Evolutionary conservation across 768 basidiomycete species (phyloP), one percentile per base, ranked within the genome.

Genomic region (Termitomyces sp.): DNA sequence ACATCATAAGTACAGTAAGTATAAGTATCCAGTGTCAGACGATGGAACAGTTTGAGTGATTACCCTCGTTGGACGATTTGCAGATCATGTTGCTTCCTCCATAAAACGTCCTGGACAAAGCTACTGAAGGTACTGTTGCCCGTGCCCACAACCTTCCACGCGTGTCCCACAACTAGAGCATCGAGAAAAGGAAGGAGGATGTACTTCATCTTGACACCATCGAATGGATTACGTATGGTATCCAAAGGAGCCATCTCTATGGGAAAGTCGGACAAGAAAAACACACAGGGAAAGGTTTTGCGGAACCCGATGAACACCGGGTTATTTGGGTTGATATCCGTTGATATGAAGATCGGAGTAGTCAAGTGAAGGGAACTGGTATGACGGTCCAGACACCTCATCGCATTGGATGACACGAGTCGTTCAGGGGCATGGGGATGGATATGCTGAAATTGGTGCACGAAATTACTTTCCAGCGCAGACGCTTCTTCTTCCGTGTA

Each of bases 101-200:
- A 88, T 57, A 91, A 63, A 23, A 89, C 80, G 54, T 89, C 85
- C 53, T 74, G 70, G 18, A 88, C 78, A 58, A 84, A 93, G 50
- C 74, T 69, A 65, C 86, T 88, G 60, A 90, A 92, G 29, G 91
- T 91, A 62, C 88, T 91, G 52, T 80, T 79, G 51, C 82, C 79
- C 12, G 89, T 93, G 2, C 87, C 88, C 0, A 85, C 80, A 29
- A 89, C 77, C 15, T 63, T 70, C 65, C 75, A 68, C 0, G 84
- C 86, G 50, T 76, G 75, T 3, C 81, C 80, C 15, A 82, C 79
- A 29, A 94, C 79, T 71, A 89, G 73, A 6, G 85, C 88, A 63
- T 91, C 89, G 31, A 92, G 60, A 54, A 90, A 80, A 2, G 89
- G 86, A 20, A 80, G 61, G 11, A 89, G 54, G 59, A 82, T 80